Evolutionary conservation across 2,329 filamentous ascomycete genomes (phyloP), one percentile per base, ranked within the genome.

Genomic region (Cladosporium halotolerans): DNA sequence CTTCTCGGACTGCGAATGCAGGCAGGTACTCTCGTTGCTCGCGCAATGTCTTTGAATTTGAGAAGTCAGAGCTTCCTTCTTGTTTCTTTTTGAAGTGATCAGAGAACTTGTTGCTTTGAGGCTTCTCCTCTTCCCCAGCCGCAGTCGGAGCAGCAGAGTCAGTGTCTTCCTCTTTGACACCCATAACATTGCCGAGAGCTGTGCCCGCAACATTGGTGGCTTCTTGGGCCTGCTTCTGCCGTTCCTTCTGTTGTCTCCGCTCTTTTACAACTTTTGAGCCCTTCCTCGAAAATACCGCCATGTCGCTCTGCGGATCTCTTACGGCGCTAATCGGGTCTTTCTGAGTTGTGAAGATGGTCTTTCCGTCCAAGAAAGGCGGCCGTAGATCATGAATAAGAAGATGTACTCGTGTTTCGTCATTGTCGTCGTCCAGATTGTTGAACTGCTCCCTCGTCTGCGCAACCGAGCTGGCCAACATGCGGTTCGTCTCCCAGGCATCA

Each of bases 401-500:
- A 73, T 99, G 93, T 11, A 97, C 83, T 56, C 95, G 80, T 7
- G 86, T 95, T 19, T 83, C 84, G 66, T 99, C 93, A 45, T 96
- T 87, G 58, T 99, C 93, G 59, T 95, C 86, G 48, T 86, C 85
- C 64, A 96, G 95, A 66, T 93, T 89, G 45, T 82, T 79, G 19
- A 85, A 84, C 67, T 89, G 82, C 63, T 93, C 88, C 60, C 89
- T 78, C 65, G 92, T 79, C 70, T 99, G 95, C 14, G 93, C 93
- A 14, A 99, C 91, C 53, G 92, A 92, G 16, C 91, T 96, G 1
- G 91, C 93, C 56, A 99, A 79, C 93, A 99, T 97, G 55, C 93
- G 88, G 69, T 99, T 99, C 13, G 92, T 93, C 71, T 99, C 95
- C 93, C 93, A 99, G 0, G 91, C 92, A 71, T 99, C 93, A 41